Percentiles rank a stretch among this genome's conserved stretches.
Conservation (phyloP, 371 early-diverging fungal genomes). For the Mucor circinelloides region DNA sequence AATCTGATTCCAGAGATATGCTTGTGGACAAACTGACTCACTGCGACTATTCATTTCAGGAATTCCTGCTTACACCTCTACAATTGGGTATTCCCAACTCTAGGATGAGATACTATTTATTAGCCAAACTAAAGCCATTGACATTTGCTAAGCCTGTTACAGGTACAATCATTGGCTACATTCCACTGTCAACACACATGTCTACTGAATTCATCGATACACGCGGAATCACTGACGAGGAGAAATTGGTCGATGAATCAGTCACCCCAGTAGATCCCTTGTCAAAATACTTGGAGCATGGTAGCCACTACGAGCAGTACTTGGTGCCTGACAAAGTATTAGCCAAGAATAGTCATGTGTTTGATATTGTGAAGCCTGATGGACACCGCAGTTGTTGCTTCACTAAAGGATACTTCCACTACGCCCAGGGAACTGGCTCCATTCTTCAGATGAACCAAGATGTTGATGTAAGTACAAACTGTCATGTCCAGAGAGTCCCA, state of each 20-base stretch:
- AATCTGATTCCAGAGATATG: constrained; percentile 63
- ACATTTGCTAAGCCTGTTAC: constrained; percentile 49
- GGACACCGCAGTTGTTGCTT: constrained; percentile 78
- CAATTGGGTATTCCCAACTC: constrained; percentile 74
- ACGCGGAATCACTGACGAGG: constrained; percentile 24
- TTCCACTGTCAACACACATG: constrained; percentile 47
- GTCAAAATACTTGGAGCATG: constrained; percentile 30
- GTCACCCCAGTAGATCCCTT: constrained; percentile 38
- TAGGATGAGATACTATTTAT: constrained; percentile 67
- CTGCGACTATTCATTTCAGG: constrained; percentile 58
- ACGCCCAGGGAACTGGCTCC: constrained; percentile 80
- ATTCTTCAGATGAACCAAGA: constrained; percentile 62
- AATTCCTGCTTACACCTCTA: constrained; percentile 71
- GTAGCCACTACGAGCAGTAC: constrained; percentile 21
- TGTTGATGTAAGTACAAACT: constrained; percentile 43
- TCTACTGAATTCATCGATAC: constrained; percentile 37
- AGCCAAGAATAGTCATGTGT: constrained; percentile 61
- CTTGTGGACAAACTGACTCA: constrained; percentile 52
- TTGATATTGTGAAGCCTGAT: constrained; percentile 76
- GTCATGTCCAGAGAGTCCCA: background rate
- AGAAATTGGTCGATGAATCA: constrained; percentile 30
- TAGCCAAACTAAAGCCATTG: constrained; percentile 49
- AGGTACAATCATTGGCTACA: constrained; percentile 49
- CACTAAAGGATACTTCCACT: constrained; percentile 83
- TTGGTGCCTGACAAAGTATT: constrained; percentile 52